phyloP scores from a whole-genome alignment of 2,329 filamentous ascomycete genomes.

The Thermoascus crustaceus region DNA sequence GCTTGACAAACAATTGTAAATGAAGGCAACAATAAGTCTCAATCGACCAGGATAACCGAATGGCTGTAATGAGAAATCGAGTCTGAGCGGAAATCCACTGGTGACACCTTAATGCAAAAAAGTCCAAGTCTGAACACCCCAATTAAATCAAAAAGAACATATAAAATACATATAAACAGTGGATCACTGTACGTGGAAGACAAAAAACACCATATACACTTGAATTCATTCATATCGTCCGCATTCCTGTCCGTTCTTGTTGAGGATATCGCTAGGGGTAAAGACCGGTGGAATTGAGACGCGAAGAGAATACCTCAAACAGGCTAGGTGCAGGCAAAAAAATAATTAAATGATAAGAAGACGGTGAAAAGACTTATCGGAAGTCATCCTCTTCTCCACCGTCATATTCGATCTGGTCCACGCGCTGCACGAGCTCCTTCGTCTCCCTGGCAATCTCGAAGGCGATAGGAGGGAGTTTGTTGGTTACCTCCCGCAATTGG shows the following conservation, averaged over 20 bases:
- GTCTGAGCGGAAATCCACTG: too few species aligned
- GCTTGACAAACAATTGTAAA: too few species aligned
- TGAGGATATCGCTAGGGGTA: not conserved
- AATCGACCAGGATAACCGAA: too few species aligned
- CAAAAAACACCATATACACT: conserved; percentile 4
- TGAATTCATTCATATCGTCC: conserved; percentile 4
- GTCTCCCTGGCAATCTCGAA: conserved; percentile 78
- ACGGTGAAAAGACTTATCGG: not conserved
- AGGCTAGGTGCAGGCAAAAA: not conserved
- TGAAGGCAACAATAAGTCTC: too few species aligned
- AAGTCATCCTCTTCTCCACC: conserved; percentile 27
- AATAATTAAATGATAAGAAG: too few species aligned
- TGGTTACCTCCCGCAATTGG: conserved; percentile 50
- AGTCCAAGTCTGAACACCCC: too few species aligned
- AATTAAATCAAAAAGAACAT: too few species aligned
- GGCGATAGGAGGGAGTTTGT: conserved; percentile 71
- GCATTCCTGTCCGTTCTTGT: conserved; percentile 3
- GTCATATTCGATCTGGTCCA: conserved; percentile 32
- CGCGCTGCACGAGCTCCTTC: conserved; percentile 58
- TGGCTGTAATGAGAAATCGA: too few species aligned
- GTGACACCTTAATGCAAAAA: too few species aligned
- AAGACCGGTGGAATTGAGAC: not conserved
- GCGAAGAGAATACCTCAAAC: not conserved
- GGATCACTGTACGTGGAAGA: not conserved
- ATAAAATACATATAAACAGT: too few species aligned